Evolutionary conservation across 345 rosid genomes (phyloP).

Genomic region (Lumnitzera racemosa): DNA sequence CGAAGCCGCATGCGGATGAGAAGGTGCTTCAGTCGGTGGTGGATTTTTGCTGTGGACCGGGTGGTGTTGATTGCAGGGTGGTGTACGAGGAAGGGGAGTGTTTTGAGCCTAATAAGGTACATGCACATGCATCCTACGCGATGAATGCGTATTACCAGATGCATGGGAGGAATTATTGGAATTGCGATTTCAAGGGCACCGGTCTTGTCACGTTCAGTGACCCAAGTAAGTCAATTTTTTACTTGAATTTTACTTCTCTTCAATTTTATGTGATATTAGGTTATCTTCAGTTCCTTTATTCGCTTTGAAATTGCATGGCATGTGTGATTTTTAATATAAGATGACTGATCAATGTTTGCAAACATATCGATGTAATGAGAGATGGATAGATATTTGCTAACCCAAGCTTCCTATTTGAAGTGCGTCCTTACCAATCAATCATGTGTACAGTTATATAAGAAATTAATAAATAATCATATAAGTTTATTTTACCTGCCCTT

Average conservation of each 20-base stretch:
- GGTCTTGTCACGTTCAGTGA: slow-evolving; percentile 61
- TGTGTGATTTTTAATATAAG: no score
- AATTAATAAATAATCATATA: no score
- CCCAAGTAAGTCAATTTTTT: slow-evolving; percentile 34
- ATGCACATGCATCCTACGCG: slow-evolving; percentile 60
- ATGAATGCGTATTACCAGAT: slow-evolving; percentile 65
- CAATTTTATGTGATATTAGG: neutral
- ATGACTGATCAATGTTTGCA: no score
- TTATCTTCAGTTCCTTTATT: no score
- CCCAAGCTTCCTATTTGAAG: no score
- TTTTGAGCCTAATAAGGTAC: slow-evolving; percentile 42
- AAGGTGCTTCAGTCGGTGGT: slow-evolving; percentile 46
- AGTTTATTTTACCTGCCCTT: no score
- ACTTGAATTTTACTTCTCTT: neutral
- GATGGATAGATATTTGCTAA: no score
- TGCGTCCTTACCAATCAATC: no score
- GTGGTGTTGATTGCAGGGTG: slow-evolving; percentile 68
- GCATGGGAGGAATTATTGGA: slow-evolving; percentile 75
- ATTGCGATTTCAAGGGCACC: slow-evolving; percentile 62
- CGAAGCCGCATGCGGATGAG: slow-evolving; percentile 61
- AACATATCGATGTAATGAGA: no score
- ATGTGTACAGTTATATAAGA: no score
- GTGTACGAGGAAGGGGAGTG: slow-evolving; percentile 38
- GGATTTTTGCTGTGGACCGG: slow-evolving; percentile 57
- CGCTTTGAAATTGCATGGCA: no score